Base-by-base conservation (phyloP, 2,329 filamentous ascomycete species). In the Alternaria triticimaculans region DNA sequence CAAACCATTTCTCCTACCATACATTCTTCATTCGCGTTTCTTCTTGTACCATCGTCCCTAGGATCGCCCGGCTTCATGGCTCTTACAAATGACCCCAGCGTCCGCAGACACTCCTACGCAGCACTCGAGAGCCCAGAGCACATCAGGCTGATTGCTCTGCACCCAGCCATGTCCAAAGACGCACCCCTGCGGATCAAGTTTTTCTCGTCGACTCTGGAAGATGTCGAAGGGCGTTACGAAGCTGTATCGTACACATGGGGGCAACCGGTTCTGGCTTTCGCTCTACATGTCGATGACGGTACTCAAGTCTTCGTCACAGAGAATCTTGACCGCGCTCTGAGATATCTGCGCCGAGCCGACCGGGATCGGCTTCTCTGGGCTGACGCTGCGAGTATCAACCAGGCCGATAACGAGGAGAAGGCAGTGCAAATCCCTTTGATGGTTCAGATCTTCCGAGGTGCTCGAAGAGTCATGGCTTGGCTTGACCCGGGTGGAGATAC, bases 351-450 rank as follows among this genome's bases (percentile, higher is more conserved):
- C 4, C 9, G 28, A 6, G 23, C 14, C 11, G 7, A 9, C 15
- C 28, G 54, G 0, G 4, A 59, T 6, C 21, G 59, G 18, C 3
- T 18, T 1, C 23, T 71, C 4, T 74, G 69, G 70, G 60, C 58
- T 0, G 69, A 72, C 41, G 69, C 69, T 1, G 28, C 64, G 2
- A 63, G 71, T 25, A 72, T 74, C 25, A 68, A 72, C 15, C 70
- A 74, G 21, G 11, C 0, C 2, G 58, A 70, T 14, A 21, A 62
- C 9, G 11, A 41, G 10, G 70, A 71, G 44, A 69, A 67, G 41
- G 25, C 20, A 2, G n/a, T 15, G 1, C 70, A 73, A 43, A 69
- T 72, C 10, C 60, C 63, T n/a, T 14, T 68, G 0, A 72, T 73
- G 68, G 21, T 11, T 3, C 0, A 33, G 0, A 33, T 51, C 2